phyloP scores from a whole-genome alignment of 2,329 filamentous ascomycete genomes.

The Sporothrix pallida region DNA sequence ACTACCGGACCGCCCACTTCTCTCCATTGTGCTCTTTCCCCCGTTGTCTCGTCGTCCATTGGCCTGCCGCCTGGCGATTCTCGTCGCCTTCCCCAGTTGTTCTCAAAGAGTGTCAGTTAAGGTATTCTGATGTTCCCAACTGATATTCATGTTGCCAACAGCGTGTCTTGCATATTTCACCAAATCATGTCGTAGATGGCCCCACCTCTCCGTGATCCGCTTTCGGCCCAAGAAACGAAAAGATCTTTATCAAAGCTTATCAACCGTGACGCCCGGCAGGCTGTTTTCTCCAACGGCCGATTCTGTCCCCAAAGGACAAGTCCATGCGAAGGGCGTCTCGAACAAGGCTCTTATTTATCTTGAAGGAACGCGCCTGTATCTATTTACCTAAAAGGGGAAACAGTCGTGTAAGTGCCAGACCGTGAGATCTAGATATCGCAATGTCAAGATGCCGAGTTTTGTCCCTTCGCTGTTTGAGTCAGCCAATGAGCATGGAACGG shows the following conservation, averaged over 20 bases:
- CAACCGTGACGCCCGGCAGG: neutral
- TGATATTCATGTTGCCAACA: too few species aligned
- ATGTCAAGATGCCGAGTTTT: constrained; percentile 8
- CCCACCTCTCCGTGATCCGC: neutral
- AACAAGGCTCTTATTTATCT: neutral
- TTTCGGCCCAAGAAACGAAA: neutral
- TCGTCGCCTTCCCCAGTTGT: neutral
- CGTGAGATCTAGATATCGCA: neutral
- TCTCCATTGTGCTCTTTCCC: neutral
- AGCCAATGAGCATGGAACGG: neutral
- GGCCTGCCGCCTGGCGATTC: neutral
- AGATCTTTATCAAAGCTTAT: neutral
- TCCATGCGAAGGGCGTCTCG: constrained; percentile 5
- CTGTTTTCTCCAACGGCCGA: constrained; percentile 6
- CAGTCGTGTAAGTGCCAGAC: neutral
- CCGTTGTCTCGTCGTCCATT: neutral
- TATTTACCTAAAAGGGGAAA: constrained; percentile 4
- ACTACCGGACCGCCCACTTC: neutral
- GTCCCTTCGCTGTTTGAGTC: neutral
- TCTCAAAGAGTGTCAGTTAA: neutral
- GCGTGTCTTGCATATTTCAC: neutral
- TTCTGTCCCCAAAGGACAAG: constrained; percentile 12
- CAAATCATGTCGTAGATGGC: neutral
- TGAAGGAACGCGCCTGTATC: neutral
- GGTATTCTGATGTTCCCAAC: neutral